Base-by-base conservation (phyloP, 768 basidiomycete species). In the Mycena sanguinolenta region DNA sequence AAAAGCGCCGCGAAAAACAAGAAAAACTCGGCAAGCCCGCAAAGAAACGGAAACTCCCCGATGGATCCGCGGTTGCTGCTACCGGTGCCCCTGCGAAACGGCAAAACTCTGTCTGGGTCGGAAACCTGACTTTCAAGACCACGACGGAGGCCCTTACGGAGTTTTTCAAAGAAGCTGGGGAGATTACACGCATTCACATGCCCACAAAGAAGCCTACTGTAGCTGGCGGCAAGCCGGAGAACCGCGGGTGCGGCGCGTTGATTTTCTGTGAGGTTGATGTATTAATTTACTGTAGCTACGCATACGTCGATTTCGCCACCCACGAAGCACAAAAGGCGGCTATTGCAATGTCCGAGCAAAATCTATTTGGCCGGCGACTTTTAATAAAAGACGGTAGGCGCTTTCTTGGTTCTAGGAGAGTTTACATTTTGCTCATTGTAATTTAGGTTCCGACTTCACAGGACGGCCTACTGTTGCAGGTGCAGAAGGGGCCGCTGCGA, bases 101-200 rank as follows among this genome's bases (percentile, higher is more conserved):
- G 28, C 90, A 94, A 79, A 91, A 97, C 78, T 97, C 95, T 6
- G 86, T 98, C 55, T 99, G 97, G 97, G 93, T 98, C 34, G 97
- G 97, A 49, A 99, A 99, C 81, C 78, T 99, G 79, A 87, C 93
- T 8, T 99, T 93, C 86, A 93, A 92, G 81, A 98, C 97, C 60
- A 94, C 92, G 0, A 83, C 86, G 65, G 89, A 92, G 14, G 83
- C 91, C n/a, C 81, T 99, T 36, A 86, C 84, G 49, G 76, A 74
- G 34, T 95, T 95, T 80, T 95, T 95, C 77, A 86, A 88, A 49
- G 89, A 86, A 1, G 88, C 83, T 32, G 93, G 92, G 42, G 92
- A 91, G 75, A 89, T 95, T 68, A 94, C 92, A 21, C 84, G 95
- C 53, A 84, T 96, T 73, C 85, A 97, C 78, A 91, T 99, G 91